These are phyloP conservation scores for Phtheirospermum japonicum DNA, from an alignment of 257 asterid species.

Conservation along the genomic window DNA sequence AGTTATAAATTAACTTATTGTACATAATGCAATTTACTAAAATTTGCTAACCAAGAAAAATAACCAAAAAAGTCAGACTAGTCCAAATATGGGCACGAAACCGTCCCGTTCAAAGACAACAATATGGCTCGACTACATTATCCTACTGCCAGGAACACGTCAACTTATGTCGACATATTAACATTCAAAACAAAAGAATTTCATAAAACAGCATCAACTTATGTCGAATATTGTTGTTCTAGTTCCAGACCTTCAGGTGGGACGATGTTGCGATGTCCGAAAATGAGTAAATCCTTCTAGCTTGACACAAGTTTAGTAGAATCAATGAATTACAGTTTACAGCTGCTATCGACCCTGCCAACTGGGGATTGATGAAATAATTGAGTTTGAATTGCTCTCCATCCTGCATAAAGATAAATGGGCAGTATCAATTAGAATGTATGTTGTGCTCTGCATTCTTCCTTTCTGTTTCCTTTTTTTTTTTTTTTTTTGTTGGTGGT, in stretches of 20 bases:
- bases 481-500: too few relatives aligned
- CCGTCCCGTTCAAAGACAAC: too few relatives aligned
- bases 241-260: not conserved
- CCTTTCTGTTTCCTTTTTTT: not conserved
- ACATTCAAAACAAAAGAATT: too few relatives aligned
- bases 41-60: too few relatives aligned
- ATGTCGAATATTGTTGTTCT: not conserved
- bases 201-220: not conserved
- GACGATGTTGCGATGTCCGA: not conserved
- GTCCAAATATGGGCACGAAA: too few relatives aligned
- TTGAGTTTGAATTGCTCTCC: constrained; percentile 49
- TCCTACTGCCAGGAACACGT: too few relatives aligned
- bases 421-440: constrained; percentile 17
- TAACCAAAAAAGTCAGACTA: too few relatives aligned
- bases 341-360: constrained; percentile 65
- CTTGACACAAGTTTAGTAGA: constrained; percentile 1
- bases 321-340: constrained; percentile 20
- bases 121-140: too few relatives aligned
- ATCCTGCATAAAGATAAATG: constrained; percentile 55
- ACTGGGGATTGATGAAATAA: constrained; percentile 50
- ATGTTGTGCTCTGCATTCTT: not conserved
- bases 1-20: too few relatives aligned
- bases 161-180: too few relatives aligned
- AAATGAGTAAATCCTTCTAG: not conserved
- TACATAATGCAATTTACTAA: too few relatives aligned